Evolutionary conservation across 306 rosid species (phyloP).

Genomic region (Hippophae tibetana): DNA sequence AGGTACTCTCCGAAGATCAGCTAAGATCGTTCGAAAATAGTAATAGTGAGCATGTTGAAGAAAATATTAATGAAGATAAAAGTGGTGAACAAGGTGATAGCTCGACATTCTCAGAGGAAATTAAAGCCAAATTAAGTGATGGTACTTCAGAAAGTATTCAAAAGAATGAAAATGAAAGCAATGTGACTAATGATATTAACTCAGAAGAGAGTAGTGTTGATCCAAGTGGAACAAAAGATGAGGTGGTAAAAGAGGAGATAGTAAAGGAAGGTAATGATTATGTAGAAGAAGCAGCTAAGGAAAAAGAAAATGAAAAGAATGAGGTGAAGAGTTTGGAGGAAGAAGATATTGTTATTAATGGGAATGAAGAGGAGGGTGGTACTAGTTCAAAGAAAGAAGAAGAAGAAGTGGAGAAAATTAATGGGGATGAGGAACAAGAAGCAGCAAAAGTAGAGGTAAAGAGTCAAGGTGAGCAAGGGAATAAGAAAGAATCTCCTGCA

Average conservation of each 20-base stretch:
- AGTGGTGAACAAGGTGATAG: constrained; percentile 9
- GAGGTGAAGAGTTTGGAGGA: no score
- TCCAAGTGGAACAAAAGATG: no score
- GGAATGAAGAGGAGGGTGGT: no score
- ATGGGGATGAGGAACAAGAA: not conserved
- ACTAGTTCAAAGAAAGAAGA: constrained; percentile 10
- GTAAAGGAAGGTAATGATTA: no score
- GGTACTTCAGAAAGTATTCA: no score
- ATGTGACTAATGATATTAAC: no score
- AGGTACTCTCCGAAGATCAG: constrained; percentile 6
- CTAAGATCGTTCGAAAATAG: constrained; percentile 8
- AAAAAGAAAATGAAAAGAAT: no score
- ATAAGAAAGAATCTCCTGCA: constrained; percentile 39
- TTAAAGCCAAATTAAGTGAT: not conserved
- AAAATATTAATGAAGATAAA: constrained; percentile 5
- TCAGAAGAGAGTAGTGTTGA: no score
- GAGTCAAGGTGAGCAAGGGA: constrained; percentile 14
- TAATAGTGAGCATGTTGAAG: constrained; percentile 13
- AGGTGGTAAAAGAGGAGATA: no score
- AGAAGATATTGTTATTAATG: no score
- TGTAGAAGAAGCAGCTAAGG: no score
- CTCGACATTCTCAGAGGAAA: not conserved
- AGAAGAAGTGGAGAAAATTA: not conserved
- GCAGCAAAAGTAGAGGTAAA: constrained; percentile 7
- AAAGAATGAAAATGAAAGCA: no score